Evolutionary conservation across 208 protist genomes (phyloP).

Genomic region (Acanthamoeba sp.): DNA sequence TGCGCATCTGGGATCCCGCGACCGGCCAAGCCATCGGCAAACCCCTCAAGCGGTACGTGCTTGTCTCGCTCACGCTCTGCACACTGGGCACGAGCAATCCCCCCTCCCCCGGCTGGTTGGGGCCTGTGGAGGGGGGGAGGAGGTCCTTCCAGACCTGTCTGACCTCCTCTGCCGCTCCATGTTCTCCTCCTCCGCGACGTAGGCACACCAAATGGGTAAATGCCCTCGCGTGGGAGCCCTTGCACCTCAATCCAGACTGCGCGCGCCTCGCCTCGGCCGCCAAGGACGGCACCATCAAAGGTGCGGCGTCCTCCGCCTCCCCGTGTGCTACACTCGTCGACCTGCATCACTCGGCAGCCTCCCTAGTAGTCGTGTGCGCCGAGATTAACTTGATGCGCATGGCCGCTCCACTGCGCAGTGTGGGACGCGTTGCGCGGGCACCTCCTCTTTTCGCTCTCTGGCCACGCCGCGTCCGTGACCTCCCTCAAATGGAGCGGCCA

Average conservation of each 20-base stretch:
- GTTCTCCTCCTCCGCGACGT: no score
- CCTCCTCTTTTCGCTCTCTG: constrained; percentile 92
- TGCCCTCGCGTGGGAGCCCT: constrained; percentile 96
- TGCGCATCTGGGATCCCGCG: constrained; percentile 95
- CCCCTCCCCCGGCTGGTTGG: no score
- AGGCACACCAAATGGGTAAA: constrained; percentile 97
- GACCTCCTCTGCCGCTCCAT: no score
- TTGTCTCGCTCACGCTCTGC: not conserved
- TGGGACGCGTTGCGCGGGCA: constrained; percentile 85
- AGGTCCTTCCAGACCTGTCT: no score
- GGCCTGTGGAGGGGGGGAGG: no score
- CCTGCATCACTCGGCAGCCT: constrained; percentile 56
- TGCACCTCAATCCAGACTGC: constrained; percentile 91
- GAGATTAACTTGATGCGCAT: constrained; percentile 86
- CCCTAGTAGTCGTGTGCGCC: constrained; percentile 76
- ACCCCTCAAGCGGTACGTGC: constrained; percentile 2
- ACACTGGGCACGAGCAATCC: not conserved
- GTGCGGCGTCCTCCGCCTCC: constrained; percentile 87
- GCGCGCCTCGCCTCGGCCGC: constrained; percentile 94
- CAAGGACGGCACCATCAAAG: constrained; percentile 95
- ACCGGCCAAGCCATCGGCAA: constrained; percentile 90
- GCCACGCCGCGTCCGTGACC: constrained; percentile 97
- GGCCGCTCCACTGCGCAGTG: constrained; percentile 78
- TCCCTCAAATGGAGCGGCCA: constrained; percentile 96
- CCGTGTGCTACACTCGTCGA: not conserved